Evolutionary conservation across 495 filamentous ascomycete genomes (phyloP).

Genomic region (Lepraria neglecta): DNA sequence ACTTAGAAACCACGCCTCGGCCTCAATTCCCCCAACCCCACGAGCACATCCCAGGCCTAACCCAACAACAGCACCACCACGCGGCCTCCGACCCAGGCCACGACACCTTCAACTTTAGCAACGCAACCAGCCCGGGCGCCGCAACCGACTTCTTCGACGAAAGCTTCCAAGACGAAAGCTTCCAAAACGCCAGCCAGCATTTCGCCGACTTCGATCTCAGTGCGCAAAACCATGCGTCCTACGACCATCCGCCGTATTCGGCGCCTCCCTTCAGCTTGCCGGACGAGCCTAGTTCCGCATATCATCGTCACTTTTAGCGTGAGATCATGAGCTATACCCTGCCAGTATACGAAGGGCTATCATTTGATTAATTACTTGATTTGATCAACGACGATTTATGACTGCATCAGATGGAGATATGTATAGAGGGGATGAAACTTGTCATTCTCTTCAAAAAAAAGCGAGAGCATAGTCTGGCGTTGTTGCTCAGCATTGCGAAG

Average conservation of each 20-base stretch:
- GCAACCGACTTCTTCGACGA: slow-evolving; percentile 20
- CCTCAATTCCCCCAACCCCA: slow-evolving; percentile 20
- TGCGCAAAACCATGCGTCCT: neutral
- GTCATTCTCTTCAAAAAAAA: no score
- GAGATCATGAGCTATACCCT: neutral
- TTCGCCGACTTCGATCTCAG: slow-evolving; percentile 12
- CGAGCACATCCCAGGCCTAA: slow-evolving; percentile 4
- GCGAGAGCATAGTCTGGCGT: neutral
- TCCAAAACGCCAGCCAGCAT: slow-evolving; percentile 8
- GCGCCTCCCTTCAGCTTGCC: slow-evolving; percentile 23
- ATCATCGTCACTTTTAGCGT: slow-evolving; percentile 14
- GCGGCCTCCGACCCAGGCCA: slow-evolving; percentile 14
- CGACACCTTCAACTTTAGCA: slow-evolving; percentile 20
- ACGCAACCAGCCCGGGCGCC: slow-evolving; percentile 11
- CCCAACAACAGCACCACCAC: slow-evolving; percentile 12
- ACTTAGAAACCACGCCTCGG: slow-evolving; percentile 15
- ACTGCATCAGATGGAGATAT: no score
- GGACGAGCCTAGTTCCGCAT: slow-evolving; percentile 14
- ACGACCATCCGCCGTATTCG: slow-evolving; percentile 21
- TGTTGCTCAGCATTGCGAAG: neutral
- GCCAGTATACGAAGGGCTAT: slow-evolving; percentile 5
- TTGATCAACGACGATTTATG: no score
- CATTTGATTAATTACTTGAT: neutral
- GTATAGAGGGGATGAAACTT: no score
- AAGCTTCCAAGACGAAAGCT: slow-evolving; percentile 8